Percentiles rank a stretch among this genome's conserved stretches.
Conservation (phyloP, 768 basidiomycete genomes). For the Tylopilus sp. region DNA sequence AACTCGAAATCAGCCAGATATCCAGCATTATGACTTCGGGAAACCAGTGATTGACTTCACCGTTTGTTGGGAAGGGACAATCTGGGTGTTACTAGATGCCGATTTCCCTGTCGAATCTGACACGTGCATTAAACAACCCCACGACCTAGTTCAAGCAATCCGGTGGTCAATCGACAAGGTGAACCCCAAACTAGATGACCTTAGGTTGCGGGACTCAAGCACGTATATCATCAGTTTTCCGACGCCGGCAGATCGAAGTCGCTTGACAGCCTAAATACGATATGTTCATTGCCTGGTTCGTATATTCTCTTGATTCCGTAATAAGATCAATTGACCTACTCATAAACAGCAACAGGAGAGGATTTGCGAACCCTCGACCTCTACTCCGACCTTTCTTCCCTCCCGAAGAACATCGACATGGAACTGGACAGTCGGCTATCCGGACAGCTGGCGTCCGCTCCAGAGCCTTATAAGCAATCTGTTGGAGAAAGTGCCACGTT, state of each 20-base stretch:
- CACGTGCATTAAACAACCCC: conserved; percentile 11
- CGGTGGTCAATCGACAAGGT: conserved; percentile 41
- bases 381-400: conserved; percentile 51
- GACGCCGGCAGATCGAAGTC: conserved; percentile 29
- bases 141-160: conserved; percentile 29
- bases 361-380: conserved; percentile 56
- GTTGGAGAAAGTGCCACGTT: conserved; percentile 1
- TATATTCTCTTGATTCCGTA: neutral
- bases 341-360: conserved; percentile 41
- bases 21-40: conserved; percentile 47
- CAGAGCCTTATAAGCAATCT: conserved; percentile 9
- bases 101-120: conserved; percentile 30
- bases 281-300: conserved; percentile 46
- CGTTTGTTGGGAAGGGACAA: conserved; percentile 31
- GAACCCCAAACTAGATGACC: neutral
- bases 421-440: conserved; percentile 42
- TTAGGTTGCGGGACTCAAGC: neutral
- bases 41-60: conserved; percentile 61
- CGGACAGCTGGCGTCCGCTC: conserved; percentile 18
- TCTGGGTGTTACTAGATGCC: conserved; percentile 52
- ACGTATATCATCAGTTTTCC: conserved; percentile 16
- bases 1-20: conserved; percentile 15
- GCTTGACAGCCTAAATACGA: conserved; percentile 44
- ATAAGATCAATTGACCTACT: neutral
- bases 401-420: conserved; percentile 57